Evolutionary conservation across 768 basidiomycete species (phyloP).

Genomic region (Candolleomyces eurysporus): DNA sequence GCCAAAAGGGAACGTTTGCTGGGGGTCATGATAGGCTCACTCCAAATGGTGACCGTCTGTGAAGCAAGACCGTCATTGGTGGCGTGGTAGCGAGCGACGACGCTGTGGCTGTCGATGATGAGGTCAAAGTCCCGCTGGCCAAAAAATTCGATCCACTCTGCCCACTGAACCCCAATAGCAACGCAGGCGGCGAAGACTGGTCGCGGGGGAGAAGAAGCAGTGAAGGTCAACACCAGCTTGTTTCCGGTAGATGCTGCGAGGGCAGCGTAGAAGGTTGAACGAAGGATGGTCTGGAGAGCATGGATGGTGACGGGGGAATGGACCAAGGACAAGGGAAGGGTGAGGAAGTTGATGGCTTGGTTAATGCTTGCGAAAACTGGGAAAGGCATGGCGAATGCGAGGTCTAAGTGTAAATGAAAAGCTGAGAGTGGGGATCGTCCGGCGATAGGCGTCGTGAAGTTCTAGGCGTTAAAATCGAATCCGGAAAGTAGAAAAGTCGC

Average conservation of each 20-base stretch:
- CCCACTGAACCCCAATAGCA: conserved; percentile 31
- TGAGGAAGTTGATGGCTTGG: conserved; percentile 35
- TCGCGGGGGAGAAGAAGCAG: conserved; percentile 29
- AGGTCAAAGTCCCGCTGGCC: conserved; percentile 34
- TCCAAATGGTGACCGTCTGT: conserved; percentile 27
- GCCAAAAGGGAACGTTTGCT: conserved; percentile 15
- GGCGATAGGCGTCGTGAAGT: conserved; percentile 1
- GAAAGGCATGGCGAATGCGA: conserved; percentile 1
- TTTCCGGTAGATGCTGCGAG: conserved; percentile 12
- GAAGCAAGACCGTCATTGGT: conserved; percentile 12
- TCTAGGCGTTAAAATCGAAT: background rate
- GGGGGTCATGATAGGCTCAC: conserved; percentile 18
- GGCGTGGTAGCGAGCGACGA: conserved; percentile 28
- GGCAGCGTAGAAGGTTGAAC: conserved; percentile 21
- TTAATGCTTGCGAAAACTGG: conserved; percentile 22
- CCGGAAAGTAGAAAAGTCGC: background rate
- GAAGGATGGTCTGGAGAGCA: conserved; percentile 28
- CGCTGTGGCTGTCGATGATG: conserved; percentile 25
- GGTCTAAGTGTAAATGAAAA: background rate
- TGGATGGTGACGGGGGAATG: conserved; percentile 21
- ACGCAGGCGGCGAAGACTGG: conserved; percentile 34
- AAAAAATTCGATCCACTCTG: conserved; percentile 34
- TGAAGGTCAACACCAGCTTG: conserved; percentile 25
- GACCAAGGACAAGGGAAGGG: conserved; percentile 30
- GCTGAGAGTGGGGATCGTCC: background rate